phyloP scores from a whole-genome alignment of 2,329 filamentous ascomycete genomes.

The Ascochyta fabae region DNA sequence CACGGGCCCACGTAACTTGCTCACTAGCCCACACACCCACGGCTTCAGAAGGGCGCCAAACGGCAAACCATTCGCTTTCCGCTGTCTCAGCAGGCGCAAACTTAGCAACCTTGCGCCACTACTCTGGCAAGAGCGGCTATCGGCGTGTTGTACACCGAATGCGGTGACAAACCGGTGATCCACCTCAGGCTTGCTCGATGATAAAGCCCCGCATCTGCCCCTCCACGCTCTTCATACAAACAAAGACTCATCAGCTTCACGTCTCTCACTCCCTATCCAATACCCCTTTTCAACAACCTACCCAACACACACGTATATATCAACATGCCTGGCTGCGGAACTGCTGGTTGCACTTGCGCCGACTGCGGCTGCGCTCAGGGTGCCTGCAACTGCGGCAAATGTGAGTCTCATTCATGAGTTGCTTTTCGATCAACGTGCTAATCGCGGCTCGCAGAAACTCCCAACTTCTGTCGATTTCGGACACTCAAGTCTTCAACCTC shows the following conservation, averaged over 20 bases:
- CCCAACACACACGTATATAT: conserved; percentile 14
- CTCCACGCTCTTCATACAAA: conserved; percentile 4
- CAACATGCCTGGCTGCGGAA: conserved; percentile 47
- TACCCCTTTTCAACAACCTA: conserved; percentile 8
- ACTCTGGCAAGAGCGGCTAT: conserved; percentile 25
- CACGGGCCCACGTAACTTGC: conserved; percentile 35
- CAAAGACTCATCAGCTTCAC: conserved; percentile 2
- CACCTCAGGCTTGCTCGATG: background rate
- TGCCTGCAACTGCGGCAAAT: conserved; percentile 39
- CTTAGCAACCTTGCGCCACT: conserved; percentile 3
- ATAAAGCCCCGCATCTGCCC: conserved; percentile 14
- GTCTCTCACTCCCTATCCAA: too few species aligned
- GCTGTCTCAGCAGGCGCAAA: conserved; percentile 12
- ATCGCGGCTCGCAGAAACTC: conserved; percentile 7
- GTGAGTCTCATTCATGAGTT: background rate
- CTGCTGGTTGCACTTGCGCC: conserved; percentile 44
- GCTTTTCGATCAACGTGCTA: background rate
- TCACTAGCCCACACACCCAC: conserved; percentile 25
- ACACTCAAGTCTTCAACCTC: background rate
- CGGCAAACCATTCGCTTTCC: conserved; percentile 6
- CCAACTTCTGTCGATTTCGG: background rate
- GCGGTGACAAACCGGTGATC: conserved; percentile 17
- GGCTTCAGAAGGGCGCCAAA: conserved; percentile 14
- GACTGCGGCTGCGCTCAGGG: conserved; percentile 43
- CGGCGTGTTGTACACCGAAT: conserved; percentile 23